Conservation (phyloP, 2,329 filamentous ascomycete genomes). For the Rhynchosporium agropyri region DNA sequence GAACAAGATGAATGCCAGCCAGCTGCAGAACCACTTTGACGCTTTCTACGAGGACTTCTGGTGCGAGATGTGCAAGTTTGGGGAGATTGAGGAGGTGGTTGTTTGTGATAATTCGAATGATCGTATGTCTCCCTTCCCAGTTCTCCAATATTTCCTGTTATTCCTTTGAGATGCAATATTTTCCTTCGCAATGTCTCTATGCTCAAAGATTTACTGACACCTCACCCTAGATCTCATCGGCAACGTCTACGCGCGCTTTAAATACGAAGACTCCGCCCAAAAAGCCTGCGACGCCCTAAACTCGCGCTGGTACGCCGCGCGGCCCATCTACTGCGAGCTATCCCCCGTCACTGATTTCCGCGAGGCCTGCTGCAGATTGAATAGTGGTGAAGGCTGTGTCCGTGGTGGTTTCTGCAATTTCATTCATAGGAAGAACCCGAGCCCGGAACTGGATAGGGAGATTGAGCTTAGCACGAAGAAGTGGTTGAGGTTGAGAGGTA, state of each 20-base stretch:
- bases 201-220: neutral
- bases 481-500: constrained; percentile 84
- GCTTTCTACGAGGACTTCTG: constrained; percentile 99
- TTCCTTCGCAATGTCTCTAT: neutral
- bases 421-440: constrained; percentile 96
- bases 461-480: constrained; percentile 90
- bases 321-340: constrained; percentile 97
- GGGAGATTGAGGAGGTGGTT: constrained; percentile 94
- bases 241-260: constrained; percentile 99
- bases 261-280: constrained; percentile 97
- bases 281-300: constrained; percentile 93
- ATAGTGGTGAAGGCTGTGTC: constrained; percentile 93
- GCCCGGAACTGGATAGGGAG: constrained; percentile 84
- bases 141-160: neutral
- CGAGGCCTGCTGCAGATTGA: constrained; percentile 94
- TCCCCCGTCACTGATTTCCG: constrained; percentile 97
- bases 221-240: constrained; percentile 78
- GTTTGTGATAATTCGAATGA: constrained; percentile 99
- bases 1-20: constrained; percentile 92
- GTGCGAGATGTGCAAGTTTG: constrained; percentile 99
- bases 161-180: neutral
- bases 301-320: constrained; percentile 92
- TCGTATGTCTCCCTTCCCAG: constrained; percentile 26
- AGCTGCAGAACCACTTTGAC: constrained; percentile 99
- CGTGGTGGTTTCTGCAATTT: constrained; percentile 99